phyloP scores from a whole-genome alignment of 345 rosid genomes.

The Moricandia arvensis region DNA sequence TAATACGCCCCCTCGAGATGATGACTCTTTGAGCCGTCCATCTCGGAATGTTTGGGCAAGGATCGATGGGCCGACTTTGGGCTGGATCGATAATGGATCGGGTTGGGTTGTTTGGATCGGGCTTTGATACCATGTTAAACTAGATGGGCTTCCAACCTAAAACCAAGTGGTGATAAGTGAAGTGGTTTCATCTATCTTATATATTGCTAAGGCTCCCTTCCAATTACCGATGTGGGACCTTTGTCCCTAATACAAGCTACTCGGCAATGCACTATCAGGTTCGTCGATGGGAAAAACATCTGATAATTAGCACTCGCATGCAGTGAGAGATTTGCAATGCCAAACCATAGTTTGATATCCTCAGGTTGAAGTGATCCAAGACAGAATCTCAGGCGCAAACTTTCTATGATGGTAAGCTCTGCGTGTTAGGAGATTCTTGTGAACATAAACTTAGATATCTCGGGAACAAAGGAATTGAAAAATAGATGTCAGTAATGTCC shows the following conservation, averaged over 20 bases:
- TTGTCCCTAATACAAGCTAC: background rate
- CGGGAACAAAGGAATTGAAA: background rate
- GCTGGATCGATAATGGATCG: no score
- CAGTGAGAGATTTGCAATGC: background rate
- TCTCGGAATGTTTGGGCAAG: no score
- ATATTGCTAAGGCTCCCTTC: no score
- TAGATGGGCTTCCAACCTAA: no score
- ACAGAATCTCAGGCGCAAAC: background rate
- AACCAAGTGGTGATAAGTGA: no score
- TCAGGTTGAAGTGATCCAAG: background rate
- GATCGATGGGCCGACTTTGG: no score
- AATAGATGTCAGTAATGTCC: background rate
- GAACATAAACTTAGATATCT: background rate
- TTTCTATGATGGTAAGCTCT: constrained; percentile 6
- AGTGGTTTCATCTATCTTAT: no score
- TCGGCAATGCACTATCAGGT: background rate
- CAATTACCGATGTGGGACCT: no score
- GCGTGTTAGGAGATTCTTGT: background rate
- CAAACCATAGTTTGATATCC: background rate
- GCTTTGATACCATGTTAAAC: no score
- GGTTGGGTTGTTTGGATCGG: no score
- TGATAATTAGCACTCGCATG: background rate
- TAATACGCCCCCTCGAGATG: no score
- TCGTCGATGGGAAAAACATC: background rate
- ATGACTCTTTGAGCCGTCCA: no score